Base-by-base conservation (phyloP, 1,284 basidiomycete genomes). In the Meira nashicola region DNA sequence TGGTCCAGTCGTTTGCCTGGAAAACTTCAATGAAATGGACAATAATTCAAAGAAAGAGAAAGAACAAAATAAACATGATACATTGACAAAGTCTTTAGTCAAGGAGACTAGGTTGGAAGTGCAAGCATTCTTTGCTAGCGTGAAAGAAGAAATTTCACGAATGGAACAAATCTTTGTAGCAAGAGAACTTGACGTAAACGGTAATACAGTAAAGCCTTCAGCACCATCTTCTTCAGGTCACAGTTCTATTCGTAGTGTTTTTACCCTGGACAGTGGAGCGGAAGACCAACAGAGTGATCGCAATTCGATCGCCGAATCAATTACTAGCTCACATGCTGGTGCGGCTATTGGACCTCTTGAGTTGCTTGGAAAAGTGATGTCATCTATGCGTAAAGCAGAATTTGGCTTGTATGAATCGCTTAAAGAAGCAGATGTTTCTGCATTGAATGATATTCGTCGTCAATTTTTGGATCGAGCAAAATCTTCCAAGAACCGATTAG, bases 361-460 rank as follows among this genome's bases (percentile, higher is more conserved):
- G 17, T 57, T 73, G 39, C 59, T 73, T 21, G 55, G 63, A 2
- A 61, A 59, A 21, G 52, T 73, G 38, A 60, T 56, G 33, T 39
- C 53, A 1, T 64, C 67, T 12, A 54, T 73, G 4, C 60, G 68
- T 21, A 54, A 60, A 0, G 66, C 69, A 52, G 71, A 73, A 28
- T 73, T 73, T 37, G 69, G 70, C 53, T 64, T 73, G 14, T 73
- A 73, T 62, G 67, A 67, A 39, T 55, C 63, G 9, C 50, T 73
- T 33, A 70, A 73, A 43, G 44, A 57, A 17, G 63, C 59, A 1
- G 14, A 54, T 15, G 59, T 47, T 17, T 64, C 65, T 15, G 51
- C 50, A 4, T 58, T 74, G 56, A 74, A 74, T 57, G 71, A 70
- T 41, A 58, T 71, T 10, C 69, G 71, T 0, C 70, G 67, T 43